Percentiles rank a stretch among this genome's conserved stretches.
These are phyloP conservation scores for Alternaria sp. DNA, from an alignment of 2,329 filamentous ascomycete genomes.

Conservation along the genomic window DNA sequence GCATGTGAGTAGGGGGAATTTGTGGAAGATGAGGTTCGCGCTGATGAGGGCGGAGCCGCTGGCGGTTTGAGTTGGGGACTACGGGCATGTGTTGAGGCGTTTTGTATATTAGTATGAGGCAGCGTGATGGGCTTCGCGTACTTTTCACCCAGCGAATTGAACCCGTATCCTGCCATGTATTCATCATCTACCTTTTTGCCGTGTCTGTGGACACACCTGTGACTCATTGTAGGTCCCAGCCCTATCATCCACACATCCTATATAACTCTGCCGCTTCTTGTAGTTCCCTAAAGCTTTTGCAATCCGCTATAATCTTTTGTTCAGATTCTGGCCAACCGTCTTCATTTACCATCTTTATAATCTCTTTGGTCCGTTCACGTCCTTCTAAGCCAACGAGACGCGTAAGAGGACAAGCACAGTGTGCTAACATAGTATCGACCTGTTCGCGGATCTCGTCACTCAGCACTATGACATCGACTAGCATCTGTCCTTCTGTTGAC, in stretches of 20 bases:
- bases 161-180: neutral
- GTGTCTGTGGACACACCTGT: neutral
- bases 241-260: neutral
- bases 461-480: neutral
- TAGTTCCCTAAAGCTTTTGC: neutral
- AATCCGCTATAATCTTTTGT: neutral
- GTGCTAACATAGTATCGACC: neutral
- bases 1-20: neutral
- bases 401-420: neutral
- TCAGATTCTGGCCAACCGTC: neutral
- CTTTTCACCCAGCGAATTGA: neutral
- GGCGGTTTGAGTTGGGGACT: neutral
- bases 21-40: no score
- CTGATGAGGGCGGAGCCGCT: no score
- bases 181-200: rapidly evolving
- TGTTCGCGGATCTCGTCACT: neutral
- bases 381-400: neutral
- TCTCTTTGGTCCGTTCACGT: neutral
- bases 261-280: neutral
- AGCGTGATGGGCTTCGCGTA: neutral
- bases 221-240: neutral
- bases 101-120: neutral
- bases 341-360: neutral
- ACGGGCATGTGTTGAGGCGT: neutral
- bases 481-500: neutral